Base-by-base conservation (phyloP, 2,329 filamentous ascomycete species). In the Intubia oerlemansii region DNA sequence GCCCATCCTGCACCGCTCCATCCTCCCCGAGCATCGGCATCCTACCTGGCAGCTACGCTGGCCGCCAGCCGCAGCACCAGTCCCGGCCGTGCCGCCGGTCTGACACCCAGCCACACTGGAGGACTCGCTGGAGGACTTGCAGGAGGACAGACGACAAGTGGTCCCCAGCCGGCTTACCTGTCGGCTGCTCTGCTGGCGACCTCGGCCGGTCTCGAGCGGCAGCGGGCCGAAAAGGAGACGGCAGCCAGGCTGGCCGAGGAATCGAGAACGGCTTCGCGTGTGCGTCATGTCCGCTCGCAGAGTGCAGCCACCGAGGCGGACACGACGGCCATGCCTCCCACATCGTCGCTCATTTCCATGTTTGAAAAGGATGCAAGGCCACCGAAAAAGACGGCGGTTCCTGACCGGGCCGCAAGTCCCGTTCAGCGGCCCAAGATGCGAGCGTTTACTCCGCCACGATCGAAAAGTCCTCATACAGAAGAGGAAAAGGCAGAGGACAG, bases 291-390 rank as follows among this genome's bases (percentile, higher is more conserved):
- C n/a, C n/a, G n/a, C 13, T 17, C 11, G 11, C 17, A 14, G 16
- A 18, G 21, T 17, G 13, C 10, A 19, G 12, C 10, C n/a, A 13
- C 5, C 10, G 17, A 25, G 3, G 21, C 32, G 21, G 66, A 77
- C 42, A 62, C 62, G 8, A 59, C 55, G 2, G 53, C 66, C 5
- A 70, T 76, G 28, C 53, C 62, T 15, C 59, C 73, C 0, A 72
- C 73, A 1, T 66, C 56, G 4, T 63, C 68, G 5, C 53, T 80
- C 13, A 71, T 80, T 30, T 63, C 63, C 22, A 58, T 78, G 51
- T 80, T 80, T 38, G 75, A 82, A 47, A 53, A 58, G 36, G 57
- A n/a, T n/a, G n/a, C n/a, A n/a, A n/a, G n/a, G n/a, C n/a, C n/a
- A n/a, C n/a, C n/a, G n/a, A n/a, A n/a, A n/a, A n/a, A n/a, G n/a